Evolutionary conservation across 106 monocot genomes (phyloP).

Genomic region (Cymbidium sinense): DNA sequence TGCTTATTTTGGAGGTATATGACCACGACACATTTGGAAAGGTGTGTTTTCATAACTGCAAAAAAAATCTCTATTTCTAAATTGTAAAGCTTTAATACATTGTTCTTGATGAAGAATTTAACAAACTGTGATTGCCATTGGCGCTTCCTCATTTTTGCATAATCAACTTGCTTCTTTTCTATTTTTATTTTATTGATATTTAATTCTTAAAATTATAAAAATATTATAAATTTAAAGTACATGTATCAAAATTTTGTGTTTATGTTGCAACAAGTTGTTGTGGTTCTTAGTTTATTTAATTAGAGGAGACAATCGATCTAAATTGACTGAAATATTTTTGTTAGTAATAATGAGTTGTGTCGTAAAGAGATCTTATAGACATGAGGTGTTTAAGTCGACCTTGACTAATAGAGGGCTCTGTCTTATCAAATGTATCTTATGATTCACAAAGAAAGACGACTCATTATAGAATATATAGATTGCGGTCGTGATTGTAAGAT

Average conservation of each 20-base stretch:
- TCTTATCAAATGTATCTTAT: too few species aligned
- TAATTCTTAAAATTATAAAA: background rate
- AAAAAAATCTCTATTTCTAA: background rate
- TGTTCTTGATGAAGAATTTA: background rate
- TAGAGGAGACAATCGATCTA: too few species aligned
- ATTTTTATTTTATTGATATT: background rate
- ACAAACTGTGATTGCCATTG: background rate
- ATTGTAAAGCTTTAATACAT: background rate
- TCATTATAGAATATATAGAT: too few species aligned
- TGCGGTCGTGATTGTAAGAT: too few species aligned
- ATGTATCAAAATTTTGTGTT: background rate
- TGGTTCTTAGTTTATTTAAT: too few species aligned
- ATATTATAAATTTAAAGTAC: background rate
- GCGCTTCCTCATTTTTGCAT: background rate
- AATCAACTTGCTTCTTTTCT: background rate
- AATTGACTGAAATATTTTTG: too few species aligned
- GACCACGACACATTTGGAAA: slow-evolving; percentile 94
- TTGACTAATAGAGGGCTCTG: too few species aligned
- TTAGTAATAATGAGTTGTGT: too few species aligned
- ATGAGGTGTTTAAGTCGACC: too few species aligned
- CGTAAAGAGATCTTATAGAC: too few species aligned
- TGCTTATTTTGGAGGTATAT: slow-evolving; percentile 92
- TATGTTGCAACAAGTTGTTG: too few species aligned
- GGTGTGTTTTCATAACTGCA: slow-evolving; percentile 25
- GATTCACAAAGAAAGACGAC: too few species aligned